Conservation (phyloP, 1,284 basidiomycete genomes). For the Apiotrichum sp. region DNA sequence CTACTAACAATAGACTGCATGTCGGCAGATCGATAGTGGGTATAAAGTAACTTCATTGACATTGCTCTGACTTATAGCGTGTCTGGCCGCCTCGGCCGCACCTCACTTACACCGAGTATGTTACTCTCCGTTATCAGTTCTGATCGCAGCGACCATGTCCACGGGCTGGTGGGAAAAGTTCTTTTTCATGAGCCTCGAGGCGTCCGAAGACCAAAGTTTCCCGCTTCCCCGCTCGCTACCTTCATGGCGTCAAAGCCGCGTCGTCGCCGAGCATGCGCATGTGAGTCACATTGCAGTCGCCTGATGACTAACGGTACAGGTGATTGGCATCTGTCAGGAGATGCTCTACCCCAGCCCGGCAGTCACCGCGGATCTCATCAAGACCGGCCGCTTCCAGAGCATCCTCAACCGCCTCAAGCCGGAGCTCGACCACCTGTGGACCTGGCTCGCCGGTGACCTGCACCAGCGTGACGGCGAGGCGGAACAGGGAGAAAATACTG, state of each 20-base stretch:
- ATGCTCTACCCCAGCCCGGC: conserved; percentile 10
- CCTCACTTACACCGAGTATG: conserved; percentile 12
- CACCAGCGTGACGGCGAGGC: neutral
- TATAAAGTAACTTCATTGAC: neutral
- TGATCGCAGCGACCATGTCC: conserved; percentile 5
- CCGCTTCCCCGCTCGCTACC: neutral
- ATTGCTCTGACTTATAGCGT: conserved; percentile 7
- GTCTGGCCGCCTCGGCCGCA: conserved; percentile 14
- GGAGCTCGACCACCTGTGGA: conserved; percentile 16
- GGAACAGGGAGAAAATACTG: too few relatives aligned
- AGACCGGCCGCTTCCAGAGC: conserved; percentile 17
- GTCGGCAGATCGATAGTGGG: conserved; percentile 18
- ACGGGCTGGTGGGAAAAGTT: conserved; percentile 17
- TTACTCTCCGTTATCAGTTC: neutral
- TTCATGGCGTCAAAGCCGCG: conserved; percentile 12
- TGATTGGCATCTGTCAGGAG: conserved; percentile 2
- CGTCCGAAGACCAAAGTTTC: neutral
- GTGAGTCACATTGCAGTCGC: conserved; percentile 3
- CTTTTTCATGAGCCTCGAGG: conserved; percentile 1
- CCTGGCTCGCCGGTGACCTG: conserved; percentile 7
- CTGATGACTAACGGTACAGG: neutral
- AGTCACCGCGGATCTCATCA: conserved; percentile 16
- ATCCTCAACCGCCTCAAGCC: conserved; percentile 19
- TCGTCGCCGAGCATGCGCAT: conserved; percentile 15
- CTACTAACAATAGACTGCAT: conserved; percentile 14